Evolutionary conservation across 2,329 filamentous ascomycete genomes (phyloP), one percentile per base, ranked within the genome.

Genomic region (Ascochyta pisi): DNA sequence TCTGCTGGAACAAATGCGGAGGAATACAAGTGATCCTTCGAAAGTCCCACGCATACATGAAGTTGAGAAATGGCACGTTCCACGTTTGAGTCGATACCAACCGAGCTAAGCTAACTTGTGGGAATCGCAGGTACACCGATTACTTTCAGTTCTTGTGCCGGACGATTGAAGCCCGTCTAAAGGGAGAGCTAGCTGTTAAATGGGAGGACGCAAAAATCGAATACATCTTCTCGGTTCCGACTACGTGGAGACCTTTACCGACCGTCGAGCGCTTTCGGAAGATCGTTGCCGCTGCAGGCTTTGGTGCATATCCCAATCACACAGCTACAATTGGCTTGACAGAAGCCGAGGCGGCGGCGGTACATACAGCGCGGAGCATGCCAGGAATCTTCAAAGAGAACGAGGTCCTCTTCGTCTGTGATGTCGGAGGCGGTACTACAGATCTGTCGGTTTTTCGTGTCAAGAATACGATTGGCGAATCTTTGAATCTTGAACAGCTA

Each of bases 161-260:
- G 1, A 75, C 81, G 80, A 84, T 69, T 84, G 40, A 80, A 79
- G 50, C 66, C 67, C 55, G 71, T 23, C 54, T 76, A 1, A 65
- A 66, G 9, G 52, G 62, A 0, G 77, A 80, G 34, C 78, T 73
- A 1, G 65, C 78, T 75, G 63, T 71, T 68, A 26, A 66, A 38
- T 49, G 77, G 78, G 10, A 65, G 63, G n/a, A 68, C 66, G 76
- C 82, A 50, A 71, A 71, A 0, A 79, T 86, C 1, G 78, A 81
- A 35, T 86, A 85, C 61, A 70, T 85, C 8, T 86, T 86, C 69
- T 83, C 81, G 41, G 82, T 84, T 0, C 84, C 84, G 0, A 86
- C 83, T 1, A 85, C 83, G 0, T 86, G 83, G 83, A 77, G 75
- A 9, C 80, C 73, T 2, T 73, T 81, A 54, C 76, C 77, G 7